These are phyloP conservation scores for Picea mariana DNA, from an alignment of 83 land plant genomes.

Conservation along the genomic window DNA sequence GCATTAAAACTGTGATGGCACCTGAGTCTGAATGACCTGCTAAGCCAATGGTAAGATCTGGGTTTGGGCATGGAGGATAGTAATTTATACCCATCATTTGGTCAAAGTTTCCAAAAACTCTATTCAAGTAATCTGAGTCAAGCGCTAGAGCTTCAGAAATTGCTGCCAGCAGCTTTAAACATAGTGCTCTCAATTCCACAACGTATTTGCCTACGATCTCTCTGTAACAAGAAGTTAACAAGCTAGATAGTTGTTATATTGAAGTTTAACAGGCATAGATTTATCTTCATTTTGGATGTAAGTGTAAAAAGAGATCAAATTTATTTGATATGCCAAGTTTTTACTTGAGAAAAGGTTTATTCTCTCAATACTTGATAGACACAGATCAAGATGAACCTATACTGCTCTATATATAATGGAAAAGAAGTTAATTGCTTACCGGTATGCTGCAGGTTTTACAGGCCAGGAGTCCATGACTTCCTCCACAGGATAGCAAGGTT, in stretches of 20 bases:
- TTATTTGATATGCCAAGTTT: too few relatives aligned
- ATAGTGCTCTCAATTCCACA: constrained; percentile 33
- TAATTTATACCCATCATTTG: constrained; percentile 20
- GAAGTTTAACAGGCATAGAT: constrained; percentile 24
- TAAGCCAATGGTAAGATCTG: neutral
- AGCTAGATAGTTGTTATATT: constrained; percentile 14
- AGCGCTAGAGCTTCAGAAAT: constrained; percentile 63
- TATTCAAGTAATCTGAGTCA: constrained; percentile 33
- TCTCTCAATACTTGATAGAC: too few relatives aligned
- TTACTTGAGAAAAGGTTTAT: too few relatives aligned
- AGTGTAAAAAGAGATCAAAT: too few relatives aligned
- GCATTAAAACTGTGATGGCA: neutral
- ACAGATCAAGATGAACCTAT: neutral
- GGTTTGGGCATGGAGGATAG: neutral
- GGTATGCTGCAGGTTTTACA: constrained; percentile 52
- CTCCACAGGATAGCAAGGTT: constrained; percentile 57
- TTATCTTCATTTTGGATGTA: too few relatives aligned
- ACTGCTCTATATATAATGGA: too few relatives aligned
- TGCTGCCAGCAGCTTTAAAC: constrained; percentile 30
- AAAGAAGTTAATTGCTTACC: constrained; percentile 20
- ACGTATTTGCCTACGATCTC: constrained; percentile 43
- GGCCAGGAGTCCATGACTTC: constrained; percentile 59
- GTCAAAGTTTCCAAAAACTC: constrained; percentile 39
- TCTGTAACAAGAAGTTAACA: constrained; percentile 22
- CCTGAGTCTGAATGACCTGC: neutral